Conservation (phyloP, 140 eudicot genomes). For the Ambrosia hybrid region DNA sequence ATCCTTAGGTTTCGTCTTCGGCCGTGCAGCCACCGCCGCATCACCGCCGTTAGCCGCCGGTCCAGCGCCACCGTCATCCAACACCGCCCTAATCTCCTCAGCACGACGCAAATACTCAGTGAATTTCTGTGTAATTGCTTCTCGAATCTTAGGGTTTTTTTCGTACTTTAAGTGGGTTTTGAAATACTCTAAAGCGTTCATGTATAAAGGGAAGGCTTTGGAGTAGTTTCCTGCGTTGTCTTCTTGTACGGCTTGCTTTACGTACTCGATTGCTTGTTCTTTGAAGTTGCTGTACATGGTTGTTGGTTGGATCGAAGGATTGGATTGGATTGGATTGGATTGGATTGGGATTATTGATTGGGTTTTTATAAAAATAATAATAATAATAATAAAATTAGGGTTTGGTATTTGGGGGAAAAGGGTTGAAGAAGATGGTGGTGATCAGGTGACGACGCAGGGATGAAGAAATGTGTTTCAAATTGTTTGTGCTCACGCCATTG, state of each 20-base stretch:
- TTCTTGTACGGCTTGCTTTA: slow-evolving; percentile 91
- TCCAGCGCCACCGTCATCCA: slow-evolving; percentile 77
- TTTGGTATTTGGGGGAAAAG: no score
- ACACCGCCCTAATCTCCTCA: slow-evolving; percentile 91
- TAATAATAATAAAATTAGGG: no score
- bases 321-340: slow-evolving; percentile 26
- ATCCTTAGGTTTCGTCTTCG: slow-evolving; percentile 75
- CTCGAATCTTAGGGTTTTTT: slow-evolving; percentile 93
- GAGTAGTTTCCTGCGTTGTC: slow-evolving; percentile 93
- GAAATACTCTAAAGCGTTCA: slow-evolving; percentile 96
- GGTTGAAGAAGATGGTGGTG: no score
- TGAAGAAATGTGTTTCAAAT: no score
- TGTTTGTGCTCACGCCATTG: no score
- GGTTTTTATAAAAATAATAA: neutral
- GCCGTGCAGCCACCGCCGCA: slow-evolving; percentile 74
- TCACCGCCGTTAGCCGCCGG: slow-evolving; percentile 54
- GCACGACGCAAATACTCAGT: slow-evolving; percentile 94
- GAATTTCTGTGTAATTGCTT: slow-evolving; percentile 90
- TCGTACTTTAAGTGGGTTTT: slow-evolving; percentile 91
- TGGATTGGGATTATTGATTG: slow-evolving; percentile 24
- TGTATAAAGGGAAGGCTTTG: slow-evolving; percentile 86
- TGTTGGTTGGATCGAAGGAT: slow-evolving; percentile 4
- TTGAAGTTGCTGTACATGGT: slow-evolving; percentile 88
- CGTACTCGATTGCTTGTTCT: slow-evolving; percentile 96
- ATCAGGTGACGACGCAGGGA: no score